Percentiles rank a stretch among this genome's conserved stretches.
Evolutionary conservation across 164 flowering plant species (phyloP).

Genomic region (Taxillus chinensis): DNA sequence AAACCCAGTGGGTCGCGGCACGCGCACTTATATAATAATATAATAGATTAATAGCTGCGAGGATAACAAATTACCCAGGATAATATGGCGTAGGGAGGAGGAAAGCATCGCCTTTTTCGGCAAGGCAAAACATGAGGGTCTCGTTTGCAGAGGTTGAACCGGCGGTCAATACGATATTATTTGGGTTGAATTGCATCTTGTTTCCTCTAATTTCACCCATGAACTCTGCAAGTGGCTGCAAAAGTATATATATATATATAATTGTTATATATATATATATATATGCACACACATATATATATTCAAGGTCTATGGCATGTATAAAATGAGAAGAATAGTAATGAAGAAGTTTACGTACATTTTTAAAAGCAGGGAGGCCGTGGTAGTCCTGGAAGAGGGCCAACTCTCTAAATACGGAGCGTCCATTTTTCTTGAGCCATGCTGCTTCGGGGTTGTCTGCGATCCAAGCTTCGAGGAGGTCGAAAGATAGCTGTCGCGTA

Average conservation of each 20-base stretch:
- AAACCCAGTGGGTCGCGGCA: no score
- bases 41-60: no score
- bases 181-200: conserved; percentile 28
- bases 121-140: conserved; percentile 39
- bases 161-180: conserved; percentile 42
- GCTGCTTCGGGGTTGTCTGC: conserved; percentile 21
- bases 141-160: conserved; percentile 49
- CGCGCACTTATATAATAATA: no score
- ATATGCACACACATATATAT: neutral
- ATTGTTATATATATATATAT: neutral
- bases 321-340: neutral
- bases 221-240: conserved; percentile 28
- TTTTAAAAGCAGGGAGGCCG: conserved; percentile 41
- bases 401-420: conserved; percentile 33
- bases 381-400: conserved; percentile 52
- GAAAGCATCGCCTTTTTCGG: conserved; percentile 40
- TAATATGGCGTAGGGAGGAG: conserved; percentile 43
- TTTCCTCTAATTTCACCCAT: conserved; percentile 39
- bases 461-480: conserved; percentile 43
- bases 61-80: conserved; percentile 24
- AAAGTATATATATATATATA: neutral
- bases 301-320: no score
- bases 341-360: conserved; percentile 20
- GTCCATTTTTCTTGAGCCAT: conserved; percentile 16
- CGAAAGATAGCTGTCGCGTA: conserved; percentile 29